Percentiles rank a stretch among this genome's conserved stretches.
Conservation (phyloP, 495 filamentous ascomycete genomes). For the Penicillium desertorum region DNA sequence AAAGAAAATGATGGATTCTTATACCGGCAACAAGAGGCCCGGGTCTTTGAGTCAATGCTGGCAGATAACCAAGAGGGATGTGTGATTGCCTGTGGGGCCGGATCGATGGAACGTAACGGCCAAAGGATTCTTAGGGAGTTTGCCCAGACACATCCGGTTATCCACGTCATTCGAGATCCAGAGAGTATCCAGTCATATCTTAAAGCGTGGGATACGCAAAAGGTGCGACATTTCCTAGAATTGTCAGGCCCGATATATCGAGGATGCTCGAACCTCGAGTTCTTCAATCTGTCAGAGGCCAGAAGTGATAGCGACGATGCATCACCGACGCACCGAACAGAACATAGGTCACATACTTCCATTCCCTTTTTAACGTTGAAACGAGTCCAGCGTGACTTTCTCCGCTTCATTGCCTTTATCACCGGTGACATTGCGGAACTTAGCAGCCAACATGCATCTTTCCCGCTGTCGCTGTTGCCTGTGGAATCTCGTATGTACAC, state of each 20-base stretch:
- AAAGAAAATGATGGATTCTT: constrained; percentile 57
- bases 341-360: constrained; percentile 38
- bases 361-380: constrained; percentile 66
- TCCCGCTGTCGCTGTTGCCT: constrained; percentile 65
- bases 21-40: constrained; percentile 61
- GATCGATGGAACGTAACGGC: constrained; percentile 49
- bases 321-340: constrained; percentile 33
- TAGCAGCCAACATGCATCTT: constrained; percentile 61
- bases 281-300: constrained; percentile 63
- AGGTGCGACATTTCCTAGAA: constrained; percentile 53
- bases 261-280: constrained; percentile 72
- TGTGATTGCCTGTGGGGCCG: constrained; percentile 68
- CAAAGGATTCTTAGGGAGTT: constrained; percentile 47
- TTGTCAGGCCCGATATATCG: constrained; percentile 55
- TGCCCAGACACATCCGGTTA: constrained; percentile 61
- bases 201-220: constrained; percentile 55
- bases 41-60: constrained; percentile 64
- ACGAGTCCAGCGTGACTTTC: constrained; percentile 67
- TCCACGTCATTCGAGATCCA: constrained; percentile 68
- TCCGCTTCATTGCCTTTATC: constrained; percentile 64
- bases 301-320: constrained; percentile 32
- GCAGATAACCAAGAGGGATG: constrained; percentile 59
- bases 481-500: constrained; percentile 62
- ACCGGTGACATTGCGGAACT: constrained; percentile 52
- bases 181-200: constrained; percentile 63